These are phyloP conservation scores for Diaporthe batatas DNA, from an alignment of 2,329 filamentous ascomycete genomes.

Conservation along the genomic window DNA sequence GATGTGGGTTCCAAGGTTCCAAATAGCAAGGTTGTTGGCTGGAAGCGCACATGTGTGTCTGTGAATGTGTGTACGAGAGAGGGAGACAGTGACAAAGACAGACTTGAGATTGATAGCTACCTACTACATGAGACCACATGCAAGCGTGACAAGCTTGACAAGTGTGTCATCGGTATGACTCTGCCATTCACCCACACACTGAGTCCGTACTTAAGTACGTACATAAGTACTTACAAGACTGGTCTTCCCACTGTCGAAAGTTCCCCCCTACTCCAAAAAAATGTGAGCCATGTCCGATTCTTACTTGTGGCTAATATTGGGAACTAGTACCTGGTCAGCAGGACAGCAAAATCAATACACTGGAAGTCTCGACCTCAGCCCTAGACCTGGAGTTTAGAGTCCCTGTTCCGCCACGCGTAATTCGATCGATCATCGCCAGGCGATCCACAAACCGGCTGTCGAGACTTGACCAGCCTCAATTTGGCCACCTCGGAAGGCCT, in stretches of 20 bases:
- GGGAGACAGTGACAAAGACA: not conserved
- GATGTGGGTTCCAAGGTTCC: not conserved
- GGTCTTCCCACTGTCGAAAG: not conserved
- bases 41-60: not conserved
- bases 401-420: not conserved
- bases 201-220: too few relatives aligned
- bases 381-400: too few relatives aligned
- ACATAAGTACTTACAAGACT: not conserved
- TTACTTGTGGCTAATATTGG: not conserved
- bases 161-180: constrained; percentile 8
- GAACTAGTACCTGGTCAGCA: not conserved
- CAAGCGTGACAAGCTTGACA: not conserved
- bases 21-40: not conserved
- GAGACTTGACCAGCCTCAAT: not conserved
- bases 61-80: not conserved
- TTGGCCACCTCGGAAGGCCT: not conserved
- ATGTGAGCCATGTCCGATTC: not conserved
- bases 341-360: not conserved
- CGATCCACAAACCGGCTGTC: not conserved
- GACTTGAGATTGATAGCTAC: not conserved
- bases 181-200: not conserved
- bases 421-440: too few relatives aligned
- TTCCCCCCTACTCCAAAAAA: not conserved
- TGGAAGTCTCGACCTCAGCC: not conserved
- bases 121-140: too few relatives aligned